Evolutionary conservation across 345 rosid species (phyloP).

Genomic region (Bruguiera sexangula): DNA sequence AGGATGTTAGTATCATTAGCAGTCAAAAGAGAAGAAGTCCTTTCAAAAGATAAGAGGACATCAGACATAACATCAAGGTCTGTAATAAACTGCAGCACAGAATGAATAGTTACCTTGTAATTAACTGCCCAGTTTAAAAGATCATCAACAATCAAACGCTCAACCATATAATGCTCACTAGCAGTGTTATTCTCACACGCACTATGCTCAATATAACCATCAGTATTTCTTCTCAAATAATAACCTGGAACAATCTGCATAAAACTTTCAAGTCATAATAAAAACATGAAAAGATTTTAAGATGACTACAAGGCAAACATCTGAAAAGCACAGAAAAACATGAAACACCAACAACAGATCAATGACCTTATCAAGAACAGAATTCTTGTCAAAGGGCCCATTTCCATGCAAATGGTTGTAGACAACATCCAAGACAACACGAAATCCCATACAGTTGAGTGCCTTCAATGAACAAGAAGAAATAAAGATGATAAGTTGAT

Average conservation of each 20-base stretch:
- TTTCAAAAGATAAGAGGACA: conserved; percentile 4
- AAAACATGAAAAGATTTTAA: neutral
- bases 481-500: conserved; percentile 6
- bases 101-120: conserved; percentile 62
- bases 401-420: conserved; percentile 89
- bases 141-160: conserved; percentile 81
- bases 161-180: conserved; percentile 95
- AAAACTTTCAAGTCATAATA: conserved; percentile 16
- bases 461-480: conserved; percentile 45
- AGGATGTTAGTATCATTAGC: neutral
- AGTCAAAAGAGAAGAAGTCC: conserved; percentile 5
- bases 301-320: neutral
- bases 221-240: conserved; percentile 79
- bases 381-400: conserved; percentile 72
- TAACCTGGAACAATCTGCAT: conserved; percentile 94
- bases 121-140: conserved; percentile 75
- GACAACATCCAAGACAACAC: conserved; percentile 85
- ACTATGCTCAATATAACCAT: conserved; percentile 82
- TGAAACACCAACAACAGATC: conserved; percentile 3
- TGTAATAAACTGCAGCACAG: neutral
- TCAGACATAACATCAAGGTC: neutral
- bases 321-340: conserved; percentile 2
- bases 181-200: conserved; percentile 93
- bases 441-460: conserved; percentile 59
- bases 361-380: conserved; percentile 88